Evolutionary conservation across 2,329 filamentous ascomycete genomes (phyloP).

Genomic region (Aspergillus sp.): DNA sequence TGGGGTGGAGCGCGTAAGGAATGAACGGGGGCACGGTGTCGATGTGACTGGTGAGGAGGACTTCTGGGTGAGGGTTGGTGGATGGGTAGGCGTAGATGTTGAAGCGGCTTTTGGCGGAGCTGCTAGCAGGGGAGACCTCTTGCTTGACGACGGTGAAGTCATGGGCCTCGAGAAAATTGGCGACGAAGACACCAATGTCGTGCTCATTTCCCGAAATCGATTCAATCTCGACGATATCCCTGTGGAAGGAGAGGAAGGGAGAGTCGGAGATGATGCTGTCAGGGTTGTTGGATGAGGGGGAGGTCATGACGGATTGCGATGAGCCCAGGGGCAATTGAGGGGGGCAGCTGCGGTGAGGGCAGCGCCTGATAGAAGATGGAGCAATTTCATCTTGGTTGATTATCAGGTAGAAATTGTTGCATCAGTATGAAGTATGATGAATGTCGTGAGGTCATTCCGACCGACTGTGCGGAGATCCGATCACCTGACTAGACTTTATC

Average conservation of each 20-base stretch:
- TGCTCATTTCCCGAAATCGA: constrained; percentile 69
- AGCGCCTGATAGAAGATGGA: background rate
- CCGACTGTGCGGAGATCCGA: too few species aligned
- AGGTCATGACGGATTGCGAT: background rate
- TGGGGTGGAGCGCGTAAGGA: constrained; percentile 48
- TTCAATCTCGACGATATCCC: constrained; percentile 66
- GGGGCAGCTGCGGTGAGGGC: constrained; percentile 17
- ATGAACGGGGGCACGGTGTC: constrained; percentile 59
- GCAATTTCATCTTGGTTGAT: background rate
- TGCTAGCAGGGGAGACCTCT: constrained; percentile 15
- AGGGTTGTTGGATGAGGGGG: constrained; percentile 11
- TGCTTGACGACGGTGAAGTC: constrained; percentile 62
- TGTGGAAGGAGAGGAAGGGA: constrained; percentile 66
- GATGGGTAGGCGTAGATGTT: constrained; percentile 67
- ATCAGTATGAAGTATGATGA: background rate
- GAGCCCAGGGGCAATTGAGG: background rate
- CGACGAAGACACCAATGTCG: constrained; percentile 63
- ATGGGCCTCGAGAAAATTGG: constrained; percentile 57
- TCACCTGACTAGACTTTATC: too few species aligned
- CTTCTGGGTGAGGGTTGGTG: constrained; percentile 20
- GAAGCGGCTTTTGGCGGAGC: constrained; percentile 45
- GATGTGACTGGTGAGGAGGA: constrained; percentile 66
- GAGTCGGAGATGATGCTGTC: constrained; percentile 37
- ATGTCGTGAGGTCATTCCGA: too few species aligned
- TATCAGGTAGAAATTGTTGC: background rate